phyloP scores from a whole-genome alignment of 371 early-diverging fungal species.

The Rhizomucor miehei region DNA sequence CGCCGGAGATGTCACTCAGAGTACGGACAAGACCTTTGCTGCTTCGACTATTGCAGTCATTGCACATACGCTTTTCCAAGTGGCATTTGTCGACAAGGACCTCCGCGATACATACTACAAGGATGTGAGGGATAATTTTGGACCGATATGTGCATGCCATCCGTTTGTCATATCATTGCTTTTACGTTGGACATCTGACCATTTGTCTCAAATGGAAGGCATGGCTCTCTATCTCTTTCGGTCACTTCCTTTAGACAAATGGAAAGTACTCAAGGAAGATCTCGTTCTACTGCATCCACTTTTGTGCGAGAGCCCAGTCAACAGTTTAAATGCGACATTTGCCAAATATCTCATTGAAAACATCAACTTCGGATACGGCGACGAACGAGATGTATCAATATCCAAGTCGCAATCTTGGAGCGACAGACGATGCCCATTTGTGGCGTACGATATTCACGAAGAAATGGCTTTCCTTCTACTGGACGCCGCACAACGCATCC shows the following conservation, averaged over 20 bases:
- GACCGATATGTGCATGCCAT: slow-evolving; percentile 35
- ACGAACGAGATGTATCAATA: slow-evolving; percentile 9
- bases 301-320: slow-evolving; percentile 22
- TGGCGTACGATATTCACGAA: slow-evolving; percentile 29
- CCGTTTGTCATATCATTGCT: slow-evolving; percentile 40
- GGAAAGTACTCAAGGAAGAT: slow-evolving; percentile 42
- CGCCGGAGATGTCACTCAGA: slow-evolving; percentile 9
- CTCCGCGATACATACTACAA: slow-evolving; percentile 47
- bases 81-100: slow-evolving; percentile 43
- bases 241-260: slow-evolving; percentile 40
- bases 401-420: slow-evolving; percentile 39
- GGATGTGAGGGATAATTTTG: slow-evolving; percentile 47
- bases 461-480: slow-evolving; percentile 41
- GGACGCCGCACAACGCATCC: slow-evolving; percentile 30
- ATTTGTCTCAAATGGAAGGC: slow-evolving; percentile 45
- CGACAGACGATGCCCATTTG: slow-evolving; percentile 17
- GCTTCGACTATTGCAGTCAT: slow-evolving; percentile 33
- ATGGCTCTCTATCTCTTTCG: slow-evolving; percentile 56
- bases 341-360: slow-evolving; percentile 43
- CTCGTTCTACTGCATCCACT: slow-evolving; percentile 36
- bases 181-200: slow-evolving; percentile 41
- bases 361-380: slow-evolving; percentile 38
- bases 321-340: slow-evolving; percentile 21
- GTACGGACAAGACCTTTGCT: slow-evolving; percentile 13
- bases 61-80: slow-evolving; percentile 39